Base-by-base conservation (phyloP, 2,329 filamentous ascomycete species). In the Lachnellula willkommii region DNA sequence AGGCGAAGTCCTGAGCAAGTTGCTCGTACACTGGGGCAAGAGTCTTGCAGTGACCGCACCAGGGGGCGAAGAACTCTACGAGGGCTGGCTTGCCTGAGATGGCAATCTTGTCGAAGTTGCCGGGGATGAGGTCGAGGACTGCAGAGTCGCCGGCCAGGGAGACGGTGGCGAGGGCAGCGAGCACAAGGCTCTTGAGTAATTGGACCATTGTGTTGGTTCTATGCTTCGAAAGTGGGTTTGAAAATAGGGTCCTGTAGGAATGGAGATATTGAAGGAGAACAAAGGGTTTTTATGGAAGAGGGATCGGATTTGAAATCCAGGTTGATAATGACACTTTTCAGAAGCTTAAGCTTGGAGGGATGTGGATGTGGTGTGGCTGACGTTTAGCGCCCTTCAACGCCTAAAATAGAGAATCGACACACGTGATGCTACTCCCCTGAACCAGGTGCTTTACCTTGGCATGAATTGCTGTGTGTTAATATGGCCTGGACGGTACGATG, bases 21-120 rank as follows among this genome's bases (percentile, higher is more conserved):
- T 99, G 89, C 73, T 99, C 94, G 74, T 95, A 99, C 57, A 95
- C 79, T 50, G 94, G 95, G 15, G 94, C 94, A 36, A 99, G 88
- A 69, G 78, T 95, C 83, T 97, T 97, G 90, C 94, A 99, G 81
- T 99, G 94, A 35, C 94, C 95, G 70, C 94, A 99, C 94, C 94
- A 99, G 24, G 93, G 92, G 36, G 94, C 94, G 71, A 95, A 97
- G 82, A 99, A 99, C 74, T 97, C 92, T 66, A 97, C 91, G 26
- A 99, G 85, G 0, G 94, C 92, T 45, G 94, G 93, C 79, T 95
- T 97, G 74, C 91, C 91, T 47, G 89, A 93, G 58, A 96, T 80
- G 62, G 96, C 90, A 54, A 96, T 80, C 48, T 87, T 77, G 78
- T 97, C 93, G 73, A 99, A 99, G 79, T 96, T 99, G 67, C 79